A percentile compares a stretch with the other conserved stretches of the same genome.
Conservation (phyloP, 768 basidiomycete species). For the Hygrophoropsis aurantiaca region DNA sequence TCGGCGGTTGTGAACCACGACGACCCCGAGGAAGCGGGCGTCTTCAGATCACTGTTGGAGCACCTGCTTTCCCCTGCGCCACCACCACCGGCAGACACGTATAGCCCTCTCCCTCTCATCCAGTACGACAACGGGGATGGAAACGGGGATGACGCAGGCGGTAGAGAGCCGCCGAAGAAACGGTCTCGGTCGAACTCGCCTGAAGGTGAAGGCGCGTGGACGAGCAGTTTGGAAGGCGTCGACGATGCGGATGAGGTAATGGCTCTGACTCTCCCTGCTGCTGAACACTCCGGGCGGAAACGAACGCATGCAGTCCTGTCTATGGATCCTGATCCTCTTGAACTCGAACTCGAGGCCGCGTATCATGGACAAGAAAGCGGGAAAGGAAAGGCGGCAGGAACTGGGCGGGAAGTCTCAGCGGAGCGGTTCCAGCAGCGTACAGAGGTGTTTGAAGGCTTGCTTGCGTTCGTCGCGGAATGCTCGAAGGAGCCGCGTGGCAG, state of each 20-base stretch:
- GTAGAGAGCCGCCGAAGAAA: slow-evolving; percentile 40
- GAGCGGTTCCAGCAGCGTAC: slow-evolving; percentile 63
- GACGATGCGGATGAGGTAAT: slow-evolving; percentile 15
- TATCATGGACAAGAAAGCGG: slow-evolving; percentile 17
- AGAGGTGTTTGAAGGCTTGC: slow-evolving; percentile 65
- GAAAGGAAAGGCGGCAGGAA: slow-evolving; percentile 15
- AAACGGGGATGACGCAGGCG: slow-evolving; percentile 16
- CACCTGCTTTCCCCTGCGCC: slow-evolving; percentile 51
- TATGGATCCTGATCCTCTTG: slow-evolving; percentile 30
- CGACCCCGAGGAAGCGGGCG: slow-evolving; percentile 56
- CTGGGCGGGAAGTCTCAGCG: slow-evolving; percentile 34
- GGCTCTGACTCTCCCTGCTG: background rate
- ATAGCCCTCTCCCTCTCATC: background rate
- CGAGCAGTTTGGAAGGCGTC: slow-evolving; percentile 39
- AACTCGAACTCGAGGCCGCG: slow-evolving; percentile 24
- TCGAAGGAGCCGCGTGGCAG: slow-evolving; percentile 68
- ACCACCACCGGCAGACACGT: slow-evolving; percentile 11
- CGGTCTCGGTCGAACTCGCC: slow-evolving; percentile 44
- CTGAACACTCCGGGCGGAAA: slow-evolving; percentile 10
- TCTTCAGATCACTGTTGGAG: slow-evolving; percentile 65
- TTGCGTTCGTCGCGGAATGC: slow-evolving; percentile 60
- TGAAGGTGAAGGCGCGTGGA: slow-evolving; percentile 40
- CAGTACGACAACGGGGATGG: background rate
- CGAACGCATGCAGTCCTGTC: slow-evolving; percentile 19
- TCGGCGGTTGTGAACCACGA: slow-evolving; percentile 70